Percentiles rank a stretch among this genome's conserved stretches.
These are phyloP conservation scores for Gossypium davidsonii DNA, from an alignment of 441 rosid species.

Conservation along the genomic window DNA sequence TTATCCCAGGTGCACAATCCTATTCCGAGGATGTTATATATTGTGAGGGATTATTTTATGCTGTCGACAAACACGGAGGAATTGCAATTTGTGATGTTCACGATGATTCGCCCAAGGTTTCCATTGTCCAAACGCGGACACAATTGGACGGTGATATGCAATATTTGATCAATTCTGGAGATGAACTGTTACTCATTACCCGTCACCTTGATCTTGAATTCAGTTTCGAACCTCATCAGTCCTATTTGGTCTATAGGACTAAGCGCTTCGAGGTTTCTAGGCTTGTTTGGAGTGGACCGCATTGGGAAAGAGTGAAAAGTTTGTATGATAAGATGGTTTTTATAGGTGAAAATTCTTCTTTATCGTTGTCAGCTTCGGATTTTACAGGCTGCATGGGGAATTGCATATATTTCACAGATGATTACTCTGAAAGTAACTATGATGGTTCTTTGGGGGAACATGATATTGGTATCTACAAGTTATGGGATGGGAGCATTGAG, in stretches of 20 bases:
- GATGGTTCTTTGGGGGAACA: conserved; percentile 35
- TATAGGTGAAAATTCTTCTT: conserved; percentile 44
- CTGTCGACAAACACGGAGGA: conserved; percentile 36
- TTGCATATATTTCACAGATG: conserved; percentile 49
- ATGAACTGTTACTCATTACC: conserved; percentile 39
- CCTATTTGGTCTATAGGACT: conserved; percentile 28
- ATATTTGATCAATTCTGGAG: conserved; percentile 43
- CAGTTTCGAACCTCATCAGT: conserved; percentile 22
- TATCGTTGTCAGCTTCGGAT: conserved; percentile 36
- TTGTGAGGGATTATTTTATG: conserved; percentile 37
- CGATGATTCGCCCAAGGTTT: conserved; percentile 25
- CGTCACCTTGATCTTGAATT: conserved; percentile 32
- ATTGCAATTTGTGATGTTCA: conserved; percentile 34
- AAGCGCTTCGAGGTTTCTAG: conserved; percentile 34
- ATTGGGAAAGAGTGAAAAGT: conserved; percentile 34
- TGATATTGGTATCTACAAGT: conserved; percentile 50
- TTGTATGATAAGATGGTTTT: conserved; percentile 40
- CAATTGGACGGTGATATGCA: conserved; percentile 45
- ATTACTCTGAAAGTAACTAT: conserved; percentile 37
- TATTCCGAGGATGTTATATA: conserved; percentile 42
- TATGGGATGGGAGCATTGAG: conserved; percentile 36
- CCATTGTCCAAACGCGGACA: conserved; percentile 23
- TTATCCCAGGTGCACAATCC: conserved; percentile 25
- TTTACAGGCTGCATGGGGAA: conserved; percentile 46
- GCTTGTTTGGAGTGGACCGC: conserved; percentile 24